Evolutionary conservation across 441 rosid genomes (phyloP), one percentile per base, ranked within the genome.

Genomic region (Bruguiera hainesii): DNA sequence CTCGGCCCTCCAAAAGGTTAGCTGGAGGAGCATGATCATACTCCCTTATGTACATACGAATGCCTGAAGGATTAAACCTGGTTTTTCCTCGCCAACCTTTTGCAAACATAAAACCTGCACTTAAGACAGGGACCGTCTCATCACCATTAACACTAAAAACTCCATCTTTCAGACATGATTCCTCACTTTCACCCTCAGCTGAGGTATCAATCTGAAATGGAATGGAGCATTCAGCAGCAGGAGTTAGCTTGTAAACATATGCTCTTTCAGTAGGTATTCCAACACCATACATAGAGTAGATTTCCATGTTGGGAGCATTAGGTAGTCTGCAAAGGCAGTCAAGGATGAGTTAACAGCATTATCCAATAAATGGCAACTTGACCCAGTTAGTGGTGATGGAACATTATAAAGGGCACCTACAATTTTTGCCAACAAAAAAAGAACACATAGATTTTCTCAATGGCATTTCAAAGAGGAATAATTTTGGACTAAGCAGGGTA

Each of bases 41-140:
- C 73, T 89, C 96, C 72, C 89, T 75, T 10, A 81, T 28, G 21
- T 75, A 80, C 0, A 87, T 80, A 0, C 39, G 61, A 31, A 69
- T 75, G 23, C 87, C 84, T 0, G 85, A 83, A 0, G 93, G 96
- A 61, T 89, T 89, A 78, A 84, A 90, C 66, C 89, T 73, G 5
- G 91, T 84, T 72, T 67, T 84, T 7, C 96, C 91, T 72, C 80
- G 73, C 93, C 93, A 90, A 1, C 84, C 91, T 74, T 80, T 89
- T 3, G 87, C 87, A 19, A 89, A 87, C 96, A 87, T 90, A 76
- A 82, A 90, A 9, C 93, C 93, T 0, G 93, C 77, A 42, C 91
- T 87, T 18, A 83, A 57, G 21, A 83, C 83, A 0, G 93, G 91
- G 4, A 86, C 83, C 11, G 79, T 87, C 59, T 75, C 90, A 30